A percentile compares a stretch with the other conserved stretches of the same genome.
phyloP scores from a whole-genome alignment of 2,329 filamentous ascomycete species.

The Alternaria rosae region DNA sequence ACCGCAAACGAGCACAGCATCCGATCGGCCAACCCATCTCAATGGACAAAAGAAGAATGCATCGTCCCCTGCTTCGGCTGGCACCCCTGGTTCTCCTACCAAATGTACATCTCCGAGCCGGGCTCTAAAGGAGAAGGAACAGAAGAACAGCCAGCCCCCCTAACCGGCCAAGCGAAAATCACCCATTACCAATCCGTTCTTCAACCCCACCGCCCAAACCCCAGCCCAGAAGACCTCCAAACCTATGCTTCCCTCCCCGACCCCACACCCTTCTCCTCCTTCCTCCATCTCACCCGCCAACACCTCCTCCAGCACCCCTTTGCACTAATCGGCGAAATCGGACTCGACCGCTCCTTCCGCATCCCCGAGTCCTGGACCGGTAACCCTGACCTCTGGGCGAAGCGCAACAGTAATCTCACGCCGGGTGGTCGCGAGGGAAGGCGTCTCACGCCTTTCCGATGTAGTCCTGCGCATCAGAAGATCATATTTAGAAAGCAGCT shows the following conservation, averaged over 20 bases:
- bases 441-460: slow-evolving; percentile 70
- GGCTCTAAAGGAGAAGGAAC: slow-evolving; percentile 4
- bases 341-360: slow-evolving; percentile 78
- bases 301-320: slow-evolving; percentile 65
- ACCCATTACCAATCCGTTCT: slow-evolving; percentile 74
- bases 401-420: slow-evolving; percentile 63
- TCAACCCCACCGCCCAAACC: slow-evolving; percentile 51
- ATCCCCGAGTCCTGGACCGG: slow-evolving; percentile 67
- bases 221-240: slow-evolving; percentile 50
- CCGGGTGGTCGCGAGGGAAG: slow-evolving; percentile 75
- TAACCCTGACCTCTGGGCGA: slow-evolving; percentile 39
- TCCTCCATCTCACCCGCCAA: slow-evolving; percentile 63
- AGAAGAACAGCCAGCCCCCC: slow-evolving; percentile 53
- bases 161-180: slow-evolving; percentile 56
- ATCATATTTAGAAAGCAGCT: slow-evolving; percentile 72
- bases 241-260: slow-evolving; percentile 62
- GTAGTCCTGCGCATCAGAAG: slow-evolving; percentile 73
- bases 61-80: slow-evolving; percentile 80
- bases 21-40: slow-evolving; percentile 32
- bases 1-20: slow-evolving; percentile 66
- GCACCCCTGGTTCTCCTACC: slow-evolving; percentile 87
- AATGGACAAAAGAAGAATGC: slow-evolving; percentile 49
- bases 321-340: slow-evolving; percentile 78
- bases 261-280: slow-evolving; percentile 66
- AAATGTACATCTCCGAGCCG: slow-evolving; percentile 63